Base-by-base conservation (phyloP, 805 yeast genomes). In the Yarrowia keelungensis region DNA sequence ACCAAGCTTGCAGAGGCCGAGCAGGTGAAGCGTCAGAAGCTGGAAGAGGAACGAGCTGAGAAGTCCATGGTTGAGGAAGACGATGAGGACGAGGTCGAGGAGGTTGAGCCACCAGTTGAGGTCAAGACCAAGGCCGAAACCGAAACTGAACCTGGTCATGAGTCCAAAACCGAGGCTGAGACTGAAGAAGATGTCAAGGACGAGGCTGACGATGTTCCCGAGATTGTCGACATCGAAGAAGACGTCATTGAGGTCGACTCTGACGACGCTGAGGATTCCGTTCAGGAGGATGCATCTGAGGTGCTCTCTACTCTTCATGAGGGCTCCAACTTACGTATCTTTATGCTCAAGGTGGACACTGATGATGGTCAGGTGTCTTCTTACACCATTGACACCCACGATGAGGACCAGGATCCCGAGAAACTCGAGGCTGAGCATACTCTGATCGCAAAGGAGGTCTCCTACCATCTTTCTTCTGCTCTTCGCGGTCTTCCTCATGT, bases 241-340 rank as follows among this genome's bases (percentile, higher is more conserved):
- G 53, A 16, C 11, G 41, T n/a, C 32, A 8, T 22, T 15, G 61
- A 54, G 46, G 36, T 22, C 15, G 47, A 14, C 26, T 36, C 22
- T 10, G 68, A 56, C 15, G 70, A 38, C 59, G 19, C 42, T 9
- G 61, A 54, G 14, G 46, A 35, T 22, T 70, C 15, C n/a, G 47
- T 15, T 7, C 53, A 49, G 3, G 47, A 19, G 15, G 70, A 3
- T 15, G 16, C 58, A 32, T 35, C 45, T 15, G 16, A 38, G 14
- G 70, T 38, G 22, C 45, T 35, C 11, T 45, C 68, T 22, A 69
- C 45, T 5, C 69, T 41, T 8, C 49, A 69, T 10, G 71, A 58
- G 8, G 43, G 46, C 16, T 43, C 36, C 8, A 46, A 49, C 35
- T 39, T 41, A 11, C 42, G 59, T 5, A 16, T 39, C 8, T 32